Evolutionary conservation across 2,329 filamentous ascomycete genomes (phyloP).

Genomic region (Fusarium equiseti): DNA sequence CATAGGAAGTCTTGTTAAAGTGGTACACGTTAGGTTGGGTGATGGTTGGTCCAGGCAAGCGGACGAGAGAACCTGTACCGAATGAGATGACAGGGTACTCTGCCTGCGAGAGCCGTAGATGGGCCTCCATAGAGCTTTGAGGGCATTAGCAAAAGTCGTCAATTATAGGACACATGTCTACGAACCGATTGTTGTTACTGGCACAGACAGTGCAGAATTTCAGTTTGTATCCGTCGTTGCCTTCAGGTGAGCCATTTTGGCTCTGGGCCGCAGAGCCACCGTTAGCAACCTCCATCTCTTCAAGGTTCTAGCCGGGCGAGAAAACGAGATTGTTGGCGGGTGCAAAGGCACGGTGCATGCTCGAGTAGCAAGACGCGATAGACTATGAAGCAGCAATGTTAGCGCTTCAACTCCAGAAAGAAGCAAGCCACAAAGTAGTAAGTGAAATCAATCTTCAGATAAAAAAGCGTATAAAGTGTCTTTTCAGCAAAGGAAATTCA

Average conservation of each 20-base stretch:
- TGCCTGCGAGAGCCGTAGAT: constrained; percentile 87
- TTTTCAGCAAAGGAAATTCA: constrained; percentile 73
- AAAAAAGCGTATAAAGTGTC: constrained; percentile 68
- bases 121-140: constrained; percentile 84
- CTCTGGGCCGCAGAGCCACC: constrained; percentile 52
- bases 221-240: constrained; percentile 80
- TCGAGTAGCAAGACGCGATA: constrained; percentile 15
- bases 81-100: constrained; percentile 97
- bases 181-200: constrained; percentile 94
- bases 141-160: constrained; percentile 3
- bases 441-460: constrained; percentile 50
- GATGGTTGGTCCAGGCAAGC: constrained; percentile 90
- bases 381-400: constrained; percentile 26
- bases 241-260: constrained; percentile 59
- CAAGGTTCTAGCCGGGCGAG: constrained; percentile 35
- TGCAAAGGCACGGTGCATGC: constrained; percentile 41
- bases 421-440: constrained; percentile 1
- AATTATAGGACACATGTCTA: constrained; percentile 4
- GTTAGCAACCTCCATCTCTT: constrained; percentile 58
- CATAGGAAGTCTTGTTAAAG: constrained; percentile 97
- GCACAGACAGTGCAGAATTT: constrained; percentile 99
- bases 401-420: constrained; percentile 7
- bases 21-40: constrained; percentile 96
- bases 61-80: constrained; percentile 93
- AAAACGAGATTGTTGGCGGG: constrained; percentile 28